phyloP scores from a whole-genome alignment of 805 yeast species.

The Hanseniaspora jakobsenii region DNA sequence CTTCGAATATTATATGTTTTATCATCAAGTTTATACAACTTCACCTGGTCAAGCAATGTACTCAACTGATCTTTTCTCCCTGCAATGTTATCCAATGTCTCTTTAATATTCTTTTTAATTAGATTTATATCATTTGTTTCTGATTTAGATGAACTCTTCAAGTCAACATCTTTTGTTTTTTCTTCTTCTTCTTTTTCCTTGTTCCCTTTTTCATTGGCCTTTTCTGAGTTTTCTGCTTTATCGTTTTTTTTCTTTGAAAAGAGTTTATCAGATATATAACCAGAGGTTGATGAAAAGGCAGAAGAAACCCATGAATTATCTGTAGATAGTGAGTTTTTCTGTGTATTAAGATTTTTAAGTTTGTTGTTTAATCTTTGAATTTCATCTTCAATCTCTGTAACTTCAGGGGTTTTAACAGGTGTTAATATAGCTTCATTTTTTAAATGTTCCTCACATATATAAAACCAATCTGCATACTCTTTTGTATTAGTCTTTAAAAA shows the following conservation, averaged over 20 bases:
- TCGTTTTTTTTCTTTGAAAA: background rate
- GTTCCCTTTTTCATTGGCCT: background rate
- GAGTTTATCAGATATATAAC: constrained; percentile 2
- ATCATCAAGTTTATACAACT: constrained; percentile 1
- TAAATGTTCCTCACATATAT: constrained; percentile 9
- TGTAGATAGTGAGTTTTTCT: background rate
- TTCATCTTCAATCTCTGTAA: constrained; percentile 2
- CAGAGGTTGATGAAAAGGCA: background rate
- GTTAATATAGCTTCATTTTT: background rate
- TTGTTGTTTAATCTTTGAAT: background rate
- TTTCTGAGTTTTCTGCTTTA: background rate
- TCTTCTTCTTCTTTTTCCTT: background rate
- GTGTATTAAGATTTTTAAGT: background rate
- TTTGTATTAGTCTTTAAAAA: background rate
- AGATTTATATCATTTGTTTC: background rate
- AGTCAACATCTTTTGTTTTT: background rate
- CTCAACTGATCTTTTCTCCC: constrained; percentile 6
- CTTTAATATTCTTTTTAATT: constrained; percentile 6
- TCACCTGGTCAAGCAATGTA: background rate
- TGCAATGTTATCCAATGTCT: constrained; percentile 1
- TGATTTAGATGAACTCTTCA: too few relatives aligned
- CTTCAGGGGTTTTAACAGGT: background rate
- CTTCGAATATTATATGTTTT: background rate
- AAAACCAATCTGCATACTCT: constrained; percentile 12
- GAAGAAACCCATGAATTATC: constrained; percentile 1